Percentiles rank a stretch among this genome's conserved stretches.
Evolutionary conservation across 2,329 filamentous ascomycete species (phyloP).

Genomic region (Pezicula neosporulosa): DNA sequence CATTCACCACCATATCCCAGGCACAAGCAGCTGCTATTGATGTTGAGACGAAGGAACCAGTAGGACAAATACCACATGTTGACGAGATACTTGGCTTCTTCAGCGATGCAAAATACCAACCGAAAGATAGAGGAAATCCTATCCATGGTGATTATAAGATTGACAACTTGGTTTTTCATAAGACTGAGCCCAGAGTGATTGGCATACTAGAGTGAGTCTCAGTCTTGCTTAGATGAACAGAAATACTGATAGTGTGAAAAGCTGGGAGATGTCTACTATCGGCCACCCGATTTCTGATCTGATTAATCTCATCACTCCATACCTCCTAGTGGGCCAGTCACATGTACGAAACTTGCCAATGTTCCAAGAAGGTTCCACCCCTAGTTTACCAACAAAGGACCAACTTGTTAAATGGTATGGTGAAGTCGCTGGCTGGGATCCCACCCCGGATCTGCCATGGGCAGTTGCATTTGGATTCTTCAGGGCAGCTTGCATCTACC

Average conservation of each 20-base stretch:
- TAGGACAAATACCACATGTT: slow-evolving; percentile 82
- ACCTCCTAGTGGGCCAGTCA: slow-evolving; percentile 23
- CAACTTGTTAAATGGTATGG: slow-evolving; percentile 64
- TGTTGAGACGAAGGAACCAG: slow-evolving; percentile 69
- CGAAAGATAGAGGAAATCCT: slow-evolving; percentile 72
- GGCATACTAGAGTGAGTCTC: slow-evolving; percentile 77
- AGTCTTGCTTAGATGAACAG: not conserved
- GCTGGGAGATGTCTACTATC: slow-evolving; percentile 97
- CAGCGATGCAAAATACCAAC: slow-evolving; percentile 63
- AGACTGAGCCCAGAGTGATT: slow-evolving; percentile 82
- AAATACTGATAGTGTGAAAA: slow-evolving; percentile 22
- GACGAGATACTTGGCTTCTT: slow-evolving; percentile 80
- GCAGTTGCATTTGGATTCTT: slow-evolving; percentile 61
- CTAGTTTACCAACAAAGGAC: slow-evolving; percentile 47
- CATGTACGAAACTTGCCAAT: slow-evolving; percentile 30
- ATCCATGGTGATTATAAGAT: slow-evolving; percentile 98
- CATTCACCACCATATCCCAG: slow-evolving; percentile 73
- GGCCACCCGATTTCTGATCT: slow-evolving; percentile 94
- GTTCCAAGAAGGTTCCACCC: slow-evolving; percentile 45
- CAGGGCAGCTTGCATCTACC: slow-evolving; percentile 60
- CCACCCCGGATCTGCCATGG: slow-evolving; percentile 57
- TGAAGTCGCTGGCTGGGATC: slow-evolving; percentile 68
- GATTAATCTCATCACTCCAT: slow-evolving; percentile 67
- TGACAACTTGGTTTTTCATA: slow-evolving; percentile 86
- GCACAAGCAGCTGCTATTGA: slow-evolving; percentile 76